Percentiles rank a stretch among this genome's conserved stretches.
These are phyloP conservation scores for Monosporascus sp. DNA, from an alignment of 2,329 filamentous ascomycete species.

Conservation along the genomic window DNA sequence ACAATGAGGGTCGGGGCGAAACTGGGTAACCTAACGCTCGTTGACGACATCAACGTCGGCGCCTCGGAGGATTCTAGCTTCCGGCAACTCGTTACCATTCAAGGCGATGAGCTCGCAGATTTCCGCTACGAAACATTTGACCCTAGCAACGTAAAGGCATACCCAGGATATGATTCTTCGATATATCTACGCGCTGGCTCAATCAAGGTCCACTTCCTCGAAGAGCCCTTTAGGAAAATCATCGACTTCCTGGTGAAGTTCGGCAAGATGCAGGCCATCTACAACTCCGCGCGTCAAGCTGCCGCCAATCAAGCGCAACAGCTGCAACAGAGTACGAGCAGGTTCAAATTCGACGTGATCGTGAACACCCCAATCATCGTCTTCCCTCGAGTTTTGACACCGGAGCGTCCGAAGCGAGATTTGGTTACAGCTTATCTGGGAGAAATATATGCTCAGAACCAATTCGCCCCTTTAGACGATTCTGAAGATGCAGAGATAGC, in stretches of 20 bases:
- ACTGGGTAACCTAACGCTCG: slow-evolving; percentile 79
- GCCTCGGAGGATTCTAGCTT: slow-evolving; percentile 76
- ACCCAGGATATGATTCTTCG: slow-evolving; percentile 92
- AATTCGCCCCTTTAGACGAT: slow-evolving; percentile 80
- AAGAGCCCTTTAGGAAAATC: slow-evolving; percentile 97
- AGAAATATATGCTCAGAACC: slow-evolving; percentile 96
- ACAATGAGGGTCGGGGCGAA: slow-evolving; percentile 84
- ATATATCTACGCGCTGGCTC: slow-evolving; percentile 88
- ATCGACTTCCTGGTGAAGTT: slow-evolving; percentile 98
- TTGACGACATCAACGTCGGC: slow-evolving; percentile 92
- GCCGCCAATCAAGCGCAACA: slow-evolving; percentile 91
- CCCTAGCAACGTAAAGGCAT: slow-evolving; percentile 59
- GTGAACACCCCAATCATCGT: slow-evolving; percentile 95
- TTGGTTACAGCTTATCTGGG: slow-evolving; percentile 88
- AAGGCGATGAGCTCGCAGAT: slow-evolving; percentile 91
- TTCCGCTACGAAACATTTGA: slow-evolving; percentile 98
- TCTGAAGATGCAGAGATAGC: slow-evolving; percentile 67
- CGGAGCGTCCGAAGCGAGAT: slow-evolving; percentile 68
- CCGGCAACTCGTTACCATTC: slow-evolving; percentile 85
- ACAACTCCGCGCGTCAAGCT: slow-evolving; percentile 92
- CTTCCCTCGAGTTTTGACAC: slow-evolving; percentile 75
- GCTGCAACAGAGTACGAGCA: slow-evolving; percentile 82
- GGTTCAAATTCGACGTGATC: slow-evolving; percentile 89
- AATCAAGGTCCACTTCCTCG: slow-evolving; percentile 93
- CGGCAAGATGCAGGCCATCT: slow-evolving; percentile 98